These are phyloP conservation scores for Dovyalis caffra DNA, from an alignment of 345 rosid genomes.

Conservation along the genomic window DNA sequence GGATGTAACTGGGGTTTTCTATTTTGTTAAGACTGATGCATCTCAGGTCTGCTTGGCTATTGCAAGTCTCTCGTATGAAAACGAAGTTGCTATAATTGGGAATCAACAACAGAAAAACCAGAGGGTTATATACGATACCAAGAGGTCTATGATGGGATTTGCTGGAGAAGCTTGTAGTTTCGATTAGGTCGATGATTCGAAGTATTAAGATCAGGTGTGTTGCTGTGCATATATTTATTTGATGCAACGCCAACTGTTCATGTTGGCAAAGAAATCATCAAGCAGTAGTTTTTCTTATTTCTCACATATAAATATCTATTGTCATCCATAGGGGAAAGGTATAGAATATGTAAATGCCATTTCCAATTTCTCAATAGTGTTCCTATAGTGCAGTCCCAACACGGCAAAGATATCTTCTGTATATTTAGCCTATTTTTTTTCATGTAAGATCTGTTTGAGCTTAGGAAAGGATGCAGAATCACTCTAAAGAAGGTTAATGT, in stretches of 20 bases:
- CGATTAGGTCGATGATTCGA: conserved; percentile 16
- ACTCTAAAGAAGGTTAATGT: background rate
- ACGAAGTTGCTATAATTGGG: conserved; percentile 67
- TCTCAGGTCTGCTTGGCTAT: conserved; percentile 84
- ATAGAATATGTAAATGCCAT: conserved; percentile 6
- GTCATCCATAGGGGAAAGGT: background rate
- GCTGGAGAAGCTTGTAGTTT: conserved; percentile 76
- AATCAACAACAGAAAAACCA: conserved; percentile 88
- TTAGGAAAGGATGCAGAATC: background rate
- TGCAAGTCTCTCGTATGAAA: conserved; percentile 68
- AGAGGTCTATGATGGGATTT: conserved; percentile 61
- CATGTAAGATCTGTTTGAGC: conserved; percentile 14
- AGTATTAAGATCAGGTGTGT: background rate
- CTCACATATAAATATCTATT: conserved; percentile 3
- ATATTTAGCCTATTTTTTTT: too few relatives aligned
- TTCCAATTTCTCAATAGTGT: conserved; percentile 6
- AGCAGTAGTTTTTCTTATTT: conserved; percentile 2
- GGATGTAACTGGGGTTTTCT: conserved; percentile 69
- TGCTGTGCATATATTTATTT: conserved; percentile 18
- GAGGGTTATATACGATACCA: conserved; percentile 77
- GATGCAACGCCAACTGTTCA: conserved; percentile 14
- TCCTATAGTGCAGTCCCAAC: background rate
- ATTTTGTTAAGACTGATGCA: conserved; percentile 67
- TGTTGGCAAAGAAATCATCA: conserved; percentile 15
- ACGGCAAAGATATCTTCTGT: background rate